Conservation (phyloP, 1,139 yeast species). For the Trichomonascaceae sp. region DNA sequence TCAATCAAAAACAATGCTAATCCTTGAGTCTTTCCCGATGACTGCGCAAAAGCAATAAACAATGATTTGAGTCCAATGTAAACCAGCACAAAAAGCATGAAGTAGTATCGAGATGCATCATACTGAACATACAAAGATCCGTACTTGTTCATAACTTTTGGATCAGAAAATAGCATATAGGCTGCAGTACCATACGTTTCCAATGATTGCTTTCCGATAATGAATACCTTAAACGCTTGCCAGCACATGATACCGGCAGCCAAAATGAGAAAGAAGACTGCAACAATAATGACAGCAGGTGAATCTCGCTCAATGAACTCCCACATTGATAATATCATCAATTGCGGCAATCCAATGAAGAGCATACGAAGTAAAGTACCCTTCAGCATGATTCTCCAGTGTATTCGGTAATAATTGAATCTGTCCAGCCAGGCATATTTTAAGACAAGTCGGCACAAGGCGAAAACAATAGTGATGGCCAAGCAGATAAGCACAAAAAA, state of each 20-base stretch:
- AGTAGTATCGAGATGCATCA: slow-evolving; percentile 79
- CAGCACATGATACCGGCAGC: slow-evolving; percentile 56
- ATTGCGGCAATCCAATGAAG: slow-evolving; percentile 52
- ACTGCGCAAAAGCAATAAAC: slow-evolving; percentile 81
- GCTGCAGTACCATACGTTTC: slow-evolving; percentile 83
- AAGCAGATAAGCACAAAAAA: slow-evolving; percentile 66
- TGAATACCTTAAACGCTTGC: slow-evolving; percentile 64
- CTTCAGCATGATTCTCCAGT: slow-evolving; percentile 73
- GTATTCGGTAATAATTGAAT: slow-evolving; percentile 58
- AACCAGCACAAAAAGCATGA: slow-evolving; percentile 54
- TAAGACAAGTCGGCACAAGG: slow-evolving; percentile 17
- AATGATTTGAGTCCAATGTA: slow-evolving; percentile 71
- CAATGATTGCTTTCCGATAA: slow-evolving; percentile 65
- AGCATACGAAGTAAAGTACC: slow-evolving; percentile 82
- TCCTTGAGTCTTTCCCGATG: slow-evolving; percentile 74
- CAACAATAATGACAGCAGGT: slow-evolving; percentile 75
- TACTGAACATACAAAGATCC: slow-evolving; percentile 90
- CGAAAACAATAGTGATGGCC: slow-evolving; percentile 24
- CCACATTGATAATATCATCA: slow-evolving; percentile 79
- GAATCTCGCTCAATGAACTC: slow-evolving; percentile 82
- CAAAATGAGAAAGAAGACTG: slow-evolving; percentile 60
- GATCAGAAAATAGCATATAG: slow-evolving; percentile 78
- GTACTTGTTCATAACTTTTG: slow-evolving; percentile 69
- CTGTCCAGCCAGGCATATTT: slow-evolving; percentile 15
- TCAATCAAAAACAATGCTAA: slow-evolving; percentile 73